Evolutionary conservation across 768 basidiomycete genomes (phyloP), one percentile per base, ranked within the genome.

Genomic region (Naematelia aurantialba): DNA sequence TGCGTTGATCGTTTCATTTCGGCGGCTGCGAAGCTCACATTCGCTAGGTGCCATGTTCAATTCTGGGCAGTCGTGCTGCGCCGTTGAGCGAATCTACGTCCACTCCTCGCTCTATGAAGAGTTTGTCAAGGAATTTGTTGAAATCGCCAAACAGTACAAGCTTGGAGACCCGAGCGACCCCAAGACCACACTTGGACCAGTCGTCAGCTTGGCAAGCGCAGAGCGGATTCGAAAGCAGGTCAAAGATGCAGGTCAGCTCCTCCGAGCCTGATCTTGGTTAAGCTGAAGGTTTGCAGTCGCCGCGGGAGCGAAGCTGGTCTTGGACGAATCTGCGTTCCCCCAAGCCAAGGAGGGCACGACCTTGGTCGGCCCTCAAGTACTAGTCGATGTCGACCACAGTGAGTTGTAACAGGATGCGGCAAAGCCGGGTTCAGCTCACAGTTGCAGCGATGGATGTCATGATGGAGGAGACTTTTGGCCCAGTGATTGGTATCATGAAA

Each of bases 81-180:
- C 88, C 0, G 81, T 98, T 60, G 96, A 99, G 87, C 84, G 94
- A 17, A 91, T 99, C 44, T 98, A 98, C 75, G 94, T 97, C 25
- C 90, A 97, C 73, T 86, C 89, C 69, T 80, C 82, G 0, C 70
- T 93, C 2, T 96, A 85, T 70, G 89, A 91, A 53, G 72, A 79
- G 1, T 97, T 99, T 62, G 85, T 97, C 1, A 75, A 81, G 12
- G 82, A 84, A 69, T 88, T 85, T 53, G 88, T 85, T 1, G 84
- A 86, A 5, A 74, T 87, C 19, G 85, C 87, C 55, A 89, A 91
- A 82, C 89, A 78, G 59, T 96, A 91, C 78, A 85, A 83, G 61
- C 84, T 99, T 13, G 92, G 89, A 1, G 90, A 97, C 70, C 94
- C 96, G 0, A 88, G 85, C 0, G 76, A 82, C 31, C 75, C 82